Conservation (phyloP, 805 yeast species). For the Suhomyces kilbournensis region DNA sequence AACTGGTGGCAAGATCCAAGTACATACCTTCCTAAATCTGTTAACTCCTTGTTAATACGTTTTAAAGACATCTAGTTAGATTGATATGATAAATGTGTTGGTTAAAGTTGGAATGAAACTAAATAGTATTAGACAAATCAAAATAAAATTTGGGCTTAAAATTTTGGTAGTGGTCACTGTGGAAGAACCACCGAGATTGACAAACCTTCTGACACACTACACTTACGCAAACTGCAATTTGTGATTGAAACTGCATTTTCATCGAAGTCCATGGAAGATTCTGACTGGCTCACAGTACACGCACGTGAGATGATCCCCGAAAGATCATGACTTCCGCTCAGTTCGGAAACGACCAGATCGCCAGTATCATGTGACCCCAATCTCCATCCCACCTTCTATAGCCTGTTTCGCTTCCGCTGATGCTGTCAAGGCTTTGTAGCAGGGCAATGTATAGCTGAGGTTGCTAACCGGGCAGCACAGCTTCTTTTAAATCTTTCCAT, state of each 20-base stretch:
- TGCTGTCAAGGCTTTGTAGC: not conserved
- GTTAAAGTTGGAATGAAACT: constrained; percentile 4
- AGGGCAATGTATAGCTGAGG: not conserved
- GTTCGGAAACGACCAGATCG: not conserved
- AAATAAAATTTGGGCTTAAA: constrained; percentile 1
- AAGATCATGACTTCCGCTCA: not conserved
- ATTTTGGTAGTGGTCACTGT: not conserved
- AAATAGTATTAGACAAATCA: constrained; percentile 2
- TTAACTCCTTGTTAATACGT: constrained; percentile 93
- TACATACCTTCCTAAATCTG: constrained; percentile 89
- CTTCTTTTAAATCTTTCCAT: not conserved
- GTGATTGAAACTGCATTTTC: constrained; percentile 2
- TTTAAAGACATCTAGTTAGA: constrained; percentile 70
- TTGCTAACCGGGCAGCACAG: not conserved
- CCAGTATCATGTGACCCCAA: not conserved
- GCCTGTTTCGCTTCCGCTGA: not conserved
- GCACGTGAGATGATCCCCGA: not conserved
- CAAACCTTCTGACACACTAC: constrained; percentile 4
- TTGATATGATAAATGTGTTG: not conserved
- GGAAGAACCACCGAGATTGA: constrained; percentile 3
- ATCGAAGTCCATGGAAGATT: constrained; percentile 9
- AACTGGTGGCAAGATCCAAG: not conserved
- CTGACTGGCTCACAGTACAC: not conserved
- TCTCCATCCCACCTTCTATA: not conserved
- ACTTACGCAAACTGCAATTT: constrained; percentile 5